Conservation (phyloP, 169 alveolate genomes). For the Cryptosporidium canis region DNA sequence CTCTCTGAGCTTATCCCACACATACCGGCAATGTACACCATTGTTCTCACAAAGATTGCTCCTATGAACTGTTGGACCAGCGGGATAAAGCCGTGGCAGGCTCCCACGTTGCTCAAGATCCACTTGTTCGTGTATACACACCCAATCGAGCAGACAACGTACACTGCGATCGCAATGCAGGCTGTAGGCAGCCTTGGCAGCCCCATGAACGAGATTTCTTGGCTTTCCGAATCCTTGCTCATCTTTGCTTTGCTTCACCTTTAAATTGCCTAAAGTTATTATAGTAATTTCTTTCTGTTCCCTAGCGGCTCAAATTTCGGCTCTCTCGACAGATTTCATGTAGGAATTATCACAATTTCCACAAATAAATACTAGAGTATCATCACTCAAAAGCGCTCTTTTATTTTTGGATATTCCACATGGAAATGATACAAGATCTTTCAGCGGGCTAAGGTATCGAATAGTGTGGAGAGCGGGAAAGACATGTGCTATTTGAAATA, state of each 20-base stretch:
- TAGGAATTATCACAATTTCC: background rate
- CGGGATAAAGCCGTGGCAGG: slow-evolving; percentile 63
- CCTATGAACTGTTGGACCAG: slow-evolving; percentile 61
- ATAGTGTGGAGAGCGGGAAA: background rate
- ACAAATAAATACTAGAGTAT: background rate
- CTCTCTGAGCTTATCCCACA: background rate
- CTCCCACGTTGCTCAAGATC: slow-evolving; percentile 42
- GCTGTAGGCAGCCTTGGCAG: slow-evolving; percentile 55
- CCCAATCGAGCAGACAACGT: slow-evolving; percentile 54
- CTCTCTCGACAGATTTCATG: slow-evolving; percentile 14
- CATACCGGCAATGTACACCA: slow-evolving; percentile 1
- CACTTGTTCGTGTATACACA: slow-evolving; percentile 67
- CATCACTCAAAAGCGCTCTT: slow-evolving; percentile 11
- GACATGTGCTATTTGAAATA: too few relatives aligned
- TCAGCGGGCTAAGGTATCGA: slow-evolving; percentile 2
- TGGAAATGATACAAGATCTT: background rate
- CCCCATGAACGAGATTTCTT: slow-evolving; percentile 63
- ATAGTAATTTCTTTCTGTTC: background rate
- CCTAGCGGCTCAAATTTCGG: background rate
- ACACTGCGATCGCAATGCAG: slow-evolving; percentile 28
- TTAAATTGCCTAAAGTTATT: background rate
- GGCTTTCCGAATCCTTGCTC: slow-evolving; percentile 37
- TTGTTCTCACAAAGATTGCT: slow-evolving; percentile 13
- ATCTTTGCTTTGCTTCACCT: background rate
- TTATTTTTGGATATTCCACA: slow-evolving; percentile 23